Base-by-base conservation (phyloP, 2,329 filamentous ascomycete species). In the Fusarium nygamai region DNA sequence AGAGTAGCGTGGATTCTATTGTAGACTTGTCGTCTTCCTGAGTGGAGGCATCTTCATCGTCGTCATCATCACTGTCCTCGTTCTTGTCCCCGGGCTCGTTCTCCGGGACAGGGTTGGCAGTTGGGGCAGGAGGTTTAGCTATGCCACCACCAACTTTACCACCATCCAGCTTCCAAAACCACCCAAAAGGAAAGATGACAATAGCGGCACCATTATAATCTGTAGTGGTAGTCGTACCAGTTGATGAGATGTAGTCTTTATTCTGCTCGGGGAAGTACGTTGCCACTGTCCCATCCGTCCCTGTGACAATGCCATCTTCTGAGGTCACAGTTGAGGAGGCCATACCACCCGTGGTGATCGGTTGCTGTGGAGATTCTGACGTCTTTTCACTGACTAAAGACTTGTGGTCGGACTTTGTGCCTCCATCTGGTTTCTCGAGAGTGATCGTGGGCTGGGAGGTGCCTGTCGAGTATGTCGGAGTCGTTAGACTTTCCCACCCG, bases 1-100 rank as follows among this genome's bases (percentile, higher is more conserved):
- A 8, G 0, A 36, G 33, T 27, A 22, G 9, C 3, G 33, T 36
- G 6, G 33, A 36, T 1, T 7, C 0, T 0, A 6, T 3, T 4
- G 57, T 51, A 24, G 33, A 24, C 22, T 3, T 48, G 6, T 46
- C 8, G 2, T 24, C 44, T 3, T 33, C 36, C 29, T 22, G 9
- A 6, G 51, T 39, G 0, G 24, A 54, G 14, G 19, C 24, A 13
- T 53, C 12, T 5, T 20, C 19, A 10, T 38, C 24, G 8, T 24
- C 27, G 6, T 43, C 38, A 4, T 20, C 2, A 3, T 33, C 22
- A 4, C 16, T 0, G 8, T 5, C 33, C 1, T 53, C 19, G 8
- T 58, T 36, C 31, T 53, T 41, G 27, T 53, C 2, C 4, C 38
- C 8, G 3, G 54, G 38, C 6, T 41, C 46, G 1, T 61, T 50